Base-by-base conservation (phyloP, 306 rosid species). In the Alnus rubra region DNA sequence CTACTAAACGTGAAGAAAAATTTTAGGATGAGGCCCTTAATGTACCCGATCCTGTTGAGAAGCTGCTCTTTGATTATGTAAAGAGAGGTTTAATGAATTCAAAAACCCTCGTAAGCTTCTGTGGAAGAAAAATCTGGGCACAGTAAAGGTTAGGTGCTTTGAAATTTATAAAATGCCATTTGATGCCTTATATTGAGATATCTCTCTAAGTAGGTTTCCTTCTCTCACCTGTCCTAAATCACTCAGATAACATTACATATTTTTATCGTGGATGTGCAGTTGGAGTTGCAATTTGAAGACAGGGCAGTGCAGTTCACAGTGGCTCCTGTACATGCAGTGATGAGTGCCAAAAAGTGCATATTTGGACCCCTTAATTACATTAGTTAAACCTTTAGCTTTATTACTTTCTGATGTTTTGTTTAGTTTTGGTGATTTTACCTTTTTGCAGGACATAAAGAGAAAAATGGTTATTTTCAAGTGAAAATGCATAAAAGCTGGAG, bases 201-300 rank as follows among this genome's bases (percentile, higher is more conserved):
- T n/a, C n/a, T n/a, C n/a, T n/a, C n/a, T n/a, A n/a, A n/a, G n/a
- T n/a, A n/a, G n/a, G n/a, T n/a, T n/a, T n/a, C n/a, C n/a, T n/a
- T n/a, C n/a, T n/a, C n/a, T n/a, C n/a, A n/a, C n/a, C n/a, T n/a
- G n/a, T 37, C 47, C 50, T 67, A 65, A 58, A 67, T 35, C 56
- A 30, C 11, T 59, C 16, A 31, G 44, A 59, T 75, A 44, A 58
- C 18, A 23, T 63, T 6, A 31, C 45, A 31, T 69, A 12, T 4
- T 56, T 64, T 44, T 64, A 35, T 64, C 59, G 44, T 76, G 58
- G 44, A 9, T 72, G 39, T 80, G 79, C 77, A 95, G 98, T 82
- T 95, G 89, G 98, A 95, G 86, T 85, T 95, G 90, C 95, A 91
- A 81, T 92, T 95, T 85, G 92, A 92, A 81, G 98, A 92, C 80